Evolutionary conservation across 306 rosid species (phyloP).

Genomic region (Vigna trinervia): DNA sequence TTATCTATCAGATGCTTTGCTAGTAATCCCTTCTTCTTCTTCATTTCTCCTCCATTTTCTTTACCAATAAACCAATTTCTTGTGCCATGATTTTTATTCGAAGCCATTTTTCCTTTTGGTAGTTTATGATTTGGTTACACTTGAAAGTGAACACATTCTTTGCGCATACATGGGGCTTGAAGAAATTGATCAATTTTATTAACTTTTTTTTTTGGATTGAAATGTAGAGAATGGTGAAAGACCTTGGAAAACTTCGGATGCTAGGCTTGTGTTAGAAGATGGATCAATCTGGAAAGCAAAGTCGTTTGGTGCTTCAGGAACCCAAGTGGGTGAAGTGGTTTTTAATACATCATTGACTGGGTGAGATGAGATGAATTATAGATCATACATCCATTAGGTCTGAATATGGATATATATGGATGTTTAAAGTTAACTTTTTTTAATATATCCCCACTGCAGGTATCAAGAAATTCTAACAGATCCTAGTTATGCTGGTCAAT

Average conservation of each 20-base stretch:
- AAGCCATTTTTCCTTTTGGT: no score
- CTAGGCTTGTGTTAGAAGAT: constrained; percentile 88
- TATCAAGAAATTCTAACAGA: constrained; percentile 97
- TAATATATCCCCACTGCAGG: constrained; percentile 44
- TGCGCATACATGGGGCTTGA: background rate
- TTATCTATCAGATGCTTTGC: constrained; percentile 56
- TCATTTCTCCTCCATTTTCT: no score
- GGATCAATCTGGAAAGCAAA: constrained; percentile 94
- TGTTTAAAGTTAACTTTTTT: background rate
- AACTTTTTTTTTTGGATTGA: background rate
- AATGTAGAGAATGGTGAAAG: constrained; percentile 64
- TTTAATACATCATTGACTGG: constrained; percentile 93
- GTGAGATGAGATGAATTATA: constrained; percentile 46
- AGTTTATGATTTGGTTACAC: background rate
- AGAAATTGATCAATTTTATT: constrained; percentile 23
- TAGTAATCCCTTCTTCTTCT: constrained; percentile 22
- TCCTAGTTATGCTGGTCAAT: constrained; percentile 97
- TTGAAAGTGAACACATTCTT: no score
- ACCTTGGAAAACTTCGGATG: constrained; percentile 94
- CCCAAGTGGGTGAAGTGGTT: constrained; percentile 98
- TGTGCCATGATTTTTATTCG: no score
- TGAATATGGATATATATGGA: background rate
- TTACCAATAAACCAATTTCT: no score
- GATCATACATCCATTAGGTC: background rate
- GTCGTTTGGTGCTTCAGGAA: constrained; percentile 91